Percentiles rank a stretch among this genome's conserved stretches.
Conservation (phyloP, 352 stramenopile genomes). For the Phytopythium cucurbitacearum region DNA sequence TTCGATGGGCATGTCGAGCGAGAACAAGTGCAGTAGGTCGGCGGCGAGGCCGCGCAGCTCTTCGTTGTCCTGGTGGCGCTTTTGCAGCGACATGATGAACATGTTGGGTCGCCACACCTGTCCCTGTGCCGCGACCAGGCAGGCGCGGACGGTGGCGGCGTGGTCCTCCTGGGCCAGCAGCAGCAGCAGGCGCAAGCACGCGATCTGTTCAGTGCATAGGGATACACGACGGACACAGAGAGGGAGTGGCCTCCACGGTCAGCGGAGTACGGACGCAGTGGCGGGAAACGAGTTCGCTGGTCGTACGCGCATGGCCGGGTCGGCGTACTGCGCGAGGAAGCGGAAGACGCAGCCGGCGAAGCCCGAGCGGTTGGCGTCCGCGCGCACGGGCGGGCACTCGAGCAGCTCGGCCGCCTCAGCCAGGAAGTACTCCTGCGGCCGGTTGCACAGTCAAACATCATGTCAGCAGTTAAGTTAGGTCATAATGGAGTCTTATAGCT, state of each 20-base stretch:
- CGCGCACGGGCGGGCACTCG: slow-evolving; percentile 34
- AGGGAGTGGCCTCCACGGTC: background rate
- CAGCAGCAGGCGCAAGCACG: slow-evolving; percentile 52
- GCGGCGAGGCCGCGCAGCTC: slow-evolving; percentile 34
- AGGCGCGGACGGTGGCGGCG: slow-evolving; percentile 39
- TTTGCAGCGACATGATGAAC: slow-evolving; percentile 74
- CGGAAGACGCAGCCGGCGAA: slow-evolving; percentile 59
- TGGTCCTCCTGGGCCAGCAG: slow-evolving; percentile 49
- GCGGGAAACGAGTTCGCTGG: background rate
- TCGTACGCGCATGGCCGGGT: slow-evolving; percentile 53
- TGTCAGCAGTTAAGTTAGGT: background rate
- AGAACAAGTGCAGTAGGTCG: slow-evolving; percentile 41
- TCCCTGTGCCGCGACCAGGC: slow-evolving; percentile 58
- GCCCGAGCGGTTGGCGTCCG: slow-evolving; percentile 42
- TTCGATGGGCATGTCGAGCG: slow-evolving; percentile 47
- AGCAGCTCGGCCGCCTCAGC: slow-evolving; percentile 50
- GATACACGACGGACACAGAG: slow-evolving; percentile 5
- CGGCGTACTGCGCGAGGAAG: slow-evolving; percentile 44
- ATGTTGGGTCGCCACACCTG: slow-evolving; percentile 75
- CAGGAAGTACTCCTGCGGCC: slow-evolving; percentile 48
- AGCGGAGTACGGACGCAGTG: background rate
- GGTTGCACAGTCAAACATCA: background rate
- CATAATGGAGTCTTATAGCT: background rate
- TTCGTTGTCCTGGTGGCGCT: slow-evolving; percentile 53
- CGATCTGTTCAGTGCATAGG: slow-evolving; percentile 22